A percentile compares a stretch with the other conserved stretches of the same genome.
These are phyloP conservation scores for Coniella lustricola DNA, from an alignment of 2,329 filamentous ascomycete species.

Conservation along the genomic window DNA sequence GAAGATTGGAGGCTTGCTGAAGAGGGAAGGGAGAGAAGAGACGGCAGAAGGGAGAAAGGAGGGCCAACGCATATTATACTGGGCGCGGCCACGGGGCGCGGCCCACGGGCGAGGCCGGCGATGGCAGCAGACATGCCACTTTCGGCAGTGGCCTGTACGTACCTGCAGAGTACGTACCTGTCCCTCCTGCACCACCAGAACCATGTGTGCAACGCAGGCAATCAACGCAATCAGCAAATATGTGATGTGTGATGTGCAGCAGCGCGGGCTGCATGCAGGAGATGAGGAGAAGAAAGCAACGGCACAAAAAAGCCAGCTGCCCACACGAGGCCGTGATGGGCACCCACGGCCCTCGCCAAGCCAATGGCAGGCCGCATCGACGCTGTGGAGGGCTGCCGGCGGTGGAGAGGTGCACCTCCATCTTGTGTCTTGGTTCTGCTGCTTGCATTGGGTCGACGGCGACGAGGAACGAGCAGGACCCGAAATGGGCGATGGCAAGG, in stretches of 20 bases:
- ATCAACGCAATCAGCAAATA: constrained; percentile 8
- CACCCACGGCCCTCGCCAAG: constrained; percentile 17
- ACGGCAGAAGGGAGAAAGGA: constrained; percentile 28
- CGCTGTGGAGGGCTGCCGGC: not conserved
- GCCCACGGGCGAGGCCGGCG: constrained; percentile 17
- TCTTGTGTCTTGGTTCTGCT: constrained; percentile 11
- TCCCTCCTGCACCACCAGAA: no score
- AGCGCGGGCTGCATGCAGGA: constrained; percentile 9
- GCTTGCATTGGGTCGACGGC: constrained; percentile 1
- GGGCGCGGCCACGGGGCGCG: constrained; percentile 27
- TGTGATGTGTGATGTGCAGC: constrained; percentile 13
- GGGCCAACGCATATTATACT: constrained; percentile 34
- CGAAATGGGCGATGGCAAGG: not conserved
- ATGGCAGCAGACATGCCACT: no score
- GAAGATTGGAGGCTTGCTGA: constrained; percentile 58
- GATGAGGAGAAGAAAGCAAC: constrained; percentile 1
- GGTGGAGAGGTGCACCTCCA: constrained; percentile 18
- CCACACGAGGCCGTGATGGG: no score
- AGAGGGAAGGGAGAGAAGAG: constrained; percentile 38
- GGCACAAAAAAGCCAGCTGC: no score
- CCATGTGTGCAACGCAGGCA: no score
- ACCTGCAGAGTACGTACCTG: no score
- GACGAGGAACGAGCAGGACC: not conserved
- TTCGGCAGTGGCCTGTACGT: not conserved
- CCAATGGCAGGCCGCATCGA: constrained; percentile 20